Evolutionary conservation across 441 rosid genomes (phyloP), one percentile per base, ranked within the genome.

Genomic region (Bocquillonia castaneifolia): DNA sequence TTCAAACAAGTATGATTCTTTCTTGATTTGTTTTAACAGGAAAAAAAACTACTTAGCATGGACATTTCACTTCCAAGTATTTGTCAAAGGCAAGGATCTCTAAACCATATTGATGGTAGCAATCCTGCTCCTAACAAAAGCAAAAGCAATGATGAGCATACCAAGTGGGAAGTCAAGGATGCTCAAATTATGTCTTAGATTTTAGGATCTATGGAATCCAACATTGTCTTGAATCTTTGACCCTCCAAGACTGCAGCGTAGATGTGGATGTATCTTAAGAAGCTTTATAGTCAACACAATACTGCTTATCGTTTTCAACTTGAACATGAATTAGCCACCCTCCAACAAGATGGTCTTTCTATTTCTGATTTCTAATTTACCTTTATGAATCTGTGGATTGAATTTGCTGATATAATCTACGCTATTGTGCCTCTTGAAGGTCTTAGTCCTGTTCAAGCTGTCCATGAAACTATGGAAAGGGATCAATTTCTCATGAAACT

Each of bases 151-250:
- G 44, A 9, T 4, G 64, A 34, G 1, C 17, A 29, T 0, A 2
- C 31, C 45, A 64, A 64, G 28, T 64, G 47, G 20, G 31, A 64
- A 23, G 58, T 64, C 32, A 52, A 64, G 45, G 58, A 64, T 10
- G 32, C 31, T 32, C 57, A 32, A 32, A 32, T 52, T 5, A 64
- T 64, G 31, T 0, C 45, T 0, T 64, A 9, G 59, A 64, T 64
- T 0, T 20, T 64, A 23, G 7, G 56, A 6, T 64, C 1, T n/a
- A 0, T 66, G 0, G 10, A 66, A 5, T 3, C 60, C 3, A 51
- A 53, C 23, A 32, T 66, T 3, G 15, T 36, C 40, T 20, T 34
- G 14, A 51, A 51, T 0, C 34, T 62, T 31, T 10, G 25, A 32
- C 63, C 44, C 13, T 59, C 15, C 25, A 59, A 36, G 10, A 59